phyloP scores from a whole-genome alignment of 306 rosid genomes.

The Elaeagnus macrophylla region DNA sequence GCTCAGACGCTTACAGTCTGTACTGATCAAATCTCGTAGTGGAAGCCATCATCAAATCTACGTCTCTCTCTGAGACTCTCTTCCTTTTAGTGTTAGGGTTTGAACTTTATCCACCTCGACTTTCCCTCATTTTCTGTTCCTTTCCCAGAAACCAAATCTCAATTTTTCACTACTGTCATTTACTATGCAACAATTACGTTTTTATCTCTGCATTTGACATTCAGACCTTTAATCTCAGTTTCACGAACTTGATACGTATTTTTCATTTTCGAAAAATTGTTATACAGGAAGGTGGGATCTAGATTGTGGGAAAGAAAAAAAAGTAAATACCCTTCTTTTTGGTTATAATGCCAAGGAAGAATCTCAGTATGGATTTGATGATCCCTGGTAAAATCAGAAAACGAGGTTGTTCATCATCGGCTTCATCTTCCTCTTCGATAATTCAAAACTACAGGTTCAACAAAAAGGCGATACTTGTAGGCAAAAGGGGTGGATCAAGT shows the following conservation, averaged over 20 bases:
- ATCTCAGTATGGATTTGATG: slow-evolving; percentile 41
- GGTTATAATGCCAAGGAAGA: slow-evolving; percentile 60
- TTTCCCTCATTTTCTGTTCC: background rate
- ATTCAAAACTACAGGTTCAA: slow-evolving; percentile 70
- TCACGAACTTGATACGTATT: background rate
- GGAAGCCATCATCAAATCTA: slow-evolving; percentile 16
- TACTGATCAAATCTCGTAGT: slow-evolving; percentile 24
- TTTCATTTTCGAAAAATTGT: background rate
- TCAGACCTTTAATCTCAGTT: background rate
- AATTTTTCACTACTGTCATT: background rate
- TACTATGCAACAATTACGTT: background rate
- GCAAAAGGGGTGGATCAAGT: slow-evolving; percentile 74
- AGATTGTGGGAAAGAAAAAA: slow-evolving; percentile 18
- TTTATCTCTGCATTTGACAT: background rate
- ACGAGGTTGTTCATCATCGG: slow-evolving; percentile 92
- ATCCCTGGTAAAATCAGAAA: slow-evolving; percentile 90
- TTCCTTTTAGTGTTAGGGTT: slow-evolving; percentile 1
- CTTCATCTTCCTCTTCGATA: slow-evolving; percentile 79
- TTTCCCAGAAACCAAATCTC: background rate
- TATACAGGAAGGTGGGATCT: slow-evolving; percentile 2
- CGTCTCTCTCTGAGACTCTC: background rate
- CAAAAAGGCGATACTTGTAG: slow-evolving; percentile 74
- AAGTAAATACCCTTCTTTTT: background rate
- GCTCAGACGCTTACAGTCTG: slow-evolving; percentile 18
- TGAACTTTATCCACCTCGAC: background rate